Evolutionary conservation across 2,329 filamentous ascomycete species (phyloP), one percentile per base, ranked within the genome.

Genomic region (Aspergillus quadricinctus): DNA sequence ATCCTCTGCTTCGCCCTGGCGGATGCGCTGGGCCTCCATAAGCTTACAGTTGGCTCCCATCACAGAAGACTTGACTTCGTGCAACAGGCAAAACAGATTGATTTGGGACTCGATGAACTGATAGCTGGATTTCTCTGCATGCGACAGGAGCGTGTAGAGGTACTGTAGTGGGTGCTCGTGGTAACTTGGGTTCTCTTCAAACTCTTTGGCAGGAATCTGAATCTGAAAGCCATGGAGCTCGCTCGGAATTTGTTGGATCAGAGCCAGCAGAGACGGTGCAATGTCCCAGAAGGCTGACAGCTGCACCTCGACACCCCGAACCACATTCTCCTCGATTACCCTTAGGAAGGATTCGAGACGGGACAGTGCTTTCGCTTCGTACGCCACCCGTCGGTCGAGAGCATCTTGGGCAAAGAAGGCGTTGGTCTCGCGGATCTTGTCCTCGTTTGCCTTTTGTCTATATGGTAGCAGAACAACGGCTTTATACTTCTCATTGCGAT

Each of bases 221-320:
- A 96, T 83, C 23, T 84, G 79, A 73, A 96, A 92, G 1, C 75
- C 76, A 3, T 69, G 64, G 27, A 83, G 69, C 25, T 75, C 64
- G 1, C 75, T 70, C 0, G 92, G 92, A 23, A 97, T 87, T 66
- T 89, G 88, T 57, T 96, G 89, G 10, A 96, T 82, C 49, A 97
- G 79, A 17, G 86, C 82, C 27, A 88, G 81, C 0, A 99, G 81
- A 3, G 87, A 86, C 2, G 94, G 94, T 1, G 92, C 93, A 66
- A 97, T 96, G 69, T 99, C 94, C 94, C 94, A 99, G 72, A 97
- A 99, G 0, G 93, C 92, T 9, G 88, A 92, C 2, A 97, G 82
- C 74, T 97, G 94, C 54, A 91, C 84, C 70, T 97, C 92, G 10
- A 97, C 91, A 17, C 93, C 94, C 9, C 90, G 86, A 21, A 87